These are phyloP conservation scores for Schoenoplectus triqueter DNA, from an alignment of 202 grass and related monocot species.

Conservation along the genomic window DNA sequence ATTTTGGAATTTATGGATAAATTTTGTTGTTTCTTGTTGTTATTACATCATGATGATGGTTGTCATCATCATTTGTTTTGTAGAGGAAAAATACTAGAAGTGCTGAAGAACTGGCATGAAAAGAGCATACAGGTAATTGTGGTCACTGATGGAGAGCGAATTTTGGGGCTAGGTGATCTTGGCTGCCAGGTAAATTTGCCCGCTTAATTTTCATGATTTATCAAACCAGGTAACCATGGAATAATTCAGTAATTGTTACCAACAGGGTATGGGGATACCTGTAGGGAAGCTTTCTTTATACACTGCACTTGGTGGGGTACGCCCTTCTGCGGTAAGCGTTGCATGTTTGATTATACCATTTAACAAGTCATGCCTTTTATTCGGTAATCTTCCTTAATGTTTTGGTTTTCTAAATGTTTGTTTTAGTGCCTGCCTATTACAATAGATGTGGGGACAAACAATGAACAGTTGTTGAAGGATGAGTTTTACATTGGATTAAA, in stretches of 20 bases:
- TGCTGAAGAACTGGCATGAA: slow-evolving; percentile 87
- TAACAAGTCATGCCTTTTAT: background rate
- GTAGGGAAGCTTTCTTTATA: slow-evolving; percentile 92
- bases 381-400: background rate
- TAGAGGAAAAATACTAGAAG: slow-evolving; percentile 80
- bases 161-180: slow-evolving; percentile 93
- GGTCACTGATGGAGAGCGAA: slow-evolving; percentile 82
- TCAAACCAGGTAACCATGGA: background rate
- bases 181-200: slow-evolving; percentile 73
- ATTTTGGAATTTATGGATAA: background rate
- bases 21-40: background rate
- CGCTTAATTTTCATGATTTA: slow-evolving; percentile 23
- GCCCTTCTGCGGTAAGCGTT: slow-evolving; percentile 69
- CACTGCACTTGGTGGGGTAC: slow-evolving; percentile 83
- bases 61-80: background rate
- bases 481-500: slow-evolving; percentile 96
- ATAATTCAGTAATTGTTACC: background rate
- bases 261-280: slow-evolving; percentile 93
- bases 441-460: slow-evolving; percentile 96
- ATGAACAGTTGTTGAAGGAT: slow-evolving; percentile 78
- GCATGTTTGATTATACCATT: background rate
- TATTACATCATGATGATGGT: slow-evolving; percentile 6
- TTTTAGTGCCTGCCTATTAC: slow-evolving; percentile 83
- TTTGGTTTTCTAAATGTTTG: slow-evolving; percentile 7
- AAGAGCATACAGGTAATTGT: slow-evolving; percentile 97